Evolutionary conservation across 2,329 filamentous ascomycete genomes (phyloP), one percentile per base, ranked within the genome.

Genomic region (Emergomyces pasteurianus): DNA sequence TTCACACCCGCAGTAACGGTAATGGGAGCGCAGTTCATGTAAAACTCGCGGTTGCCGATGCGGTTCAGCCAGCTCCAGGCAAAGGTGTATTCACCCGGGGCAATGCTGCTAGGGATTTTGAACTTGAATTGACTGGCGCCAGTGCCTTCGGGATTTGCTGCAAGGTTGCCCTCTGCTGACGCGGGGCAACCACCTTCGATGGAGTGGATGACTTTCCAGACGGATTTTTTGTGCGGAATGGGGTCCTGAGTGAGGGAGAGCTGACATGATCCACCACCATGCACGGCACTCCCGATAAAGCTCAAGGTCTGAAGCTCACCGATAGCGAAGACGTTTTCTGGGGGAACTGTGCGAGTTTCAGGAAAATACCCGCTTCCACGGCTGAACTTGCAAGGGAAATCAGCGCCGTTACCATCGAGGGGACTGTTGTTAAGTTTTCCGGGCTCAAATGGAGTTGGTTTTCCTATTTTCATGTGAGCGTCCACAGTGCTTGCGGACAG

Each of bases 61-160:
- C 87, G 88, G 75, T 97, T 97, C 75, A 95, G 85, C 94, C 94
- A 97, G 0, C 90, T 90, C 91, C 92, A 97, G 0, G 90, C 90
- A 5, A 97, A 79, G 0, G 86, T 89, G 31, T 88, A 92, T 47
- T 91, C 82, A 3, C 92, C 94, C 1, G 86, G 77, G 9, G 86
- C 83, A 54, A 96, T 81, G 26, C 86, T 83, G 0, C 80, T 72
- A 0, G 92, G 92, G 6, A 96, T 84, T 0, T 76, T 82, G 76
- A 86, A 95, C 36, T 83, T 76, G 74, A 89, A 94, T 0, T 75
- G 78, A 69, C 80, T 80, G 0, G 84, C 80, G 43, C 80, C 77
- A 0, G 63, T 63, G 0, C 73, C 72, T 2, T 68, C 66, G 6
- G 83, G 72, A 57, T 80, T 72, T 2, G 77, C 76, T 0, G 77